Percentiles rank a stretch among this genome's conserved stretches.
Conservation (phyloP, 1,284 basidiomycete species). For the Rhodotorula glutinis region DNA sequence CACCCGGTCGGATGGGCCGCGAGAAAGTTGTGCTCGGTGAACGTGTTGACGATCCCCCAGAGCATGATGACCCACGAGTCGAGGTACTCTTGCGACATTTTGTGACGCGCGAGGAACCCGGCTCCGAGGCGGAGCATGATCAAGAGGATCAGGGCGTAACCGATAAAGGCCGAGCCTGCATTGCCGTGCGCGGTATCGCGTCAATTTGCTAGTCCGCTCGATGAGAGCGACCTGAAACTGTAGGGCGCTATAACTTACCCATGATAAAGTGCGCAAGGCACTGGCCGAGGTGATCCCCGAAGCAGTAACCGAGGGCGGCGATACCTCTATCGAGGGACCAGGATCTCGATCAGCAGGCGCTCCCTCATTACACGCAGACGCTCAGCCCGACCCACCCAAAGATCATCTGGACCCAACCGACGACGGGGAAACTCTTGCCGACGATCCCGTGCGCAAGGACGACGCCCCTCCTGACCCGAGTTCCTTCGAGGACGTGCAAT, state of each 20-base stretch:
- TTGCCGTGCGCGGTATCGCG: too few species aligned
- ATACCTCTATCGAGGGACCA: slow-evolving; percentile 48
- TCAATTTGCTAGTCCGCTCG: too few species aligned
- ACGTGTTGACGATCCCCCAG: slow-evolving; percentile 71
- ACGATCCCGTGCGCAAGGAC: slow-evolving; percentile 73
- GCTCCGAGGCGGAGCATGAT: slow-evolving; percentile 79
- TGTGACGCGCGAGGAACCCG: slow-evolving; percentile 64
- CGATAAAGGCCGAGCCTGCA: slow-evolving; percentile 54
- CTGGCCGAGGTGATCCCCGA: slow-evolving; percentile 62
- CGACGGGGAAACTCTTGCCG: slow-evolving; percentile 77
- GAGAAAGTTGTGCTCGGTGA: slow-evolving; percentile 62
- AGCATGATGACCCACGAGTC: slow-evolving; percentile 67
- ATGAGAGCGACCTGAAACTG: too few species aligned
- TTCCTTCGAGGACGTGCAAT: slow-evolving; percentile 76
- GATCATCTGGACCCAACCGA: slow-evolving; percentile 77
- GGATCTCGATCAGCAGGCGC: too few species aligned
- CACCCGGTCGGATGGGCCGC: slow-evolving; percentile 18
- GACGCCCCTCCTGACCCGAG: slow-evolving; percentile 67
- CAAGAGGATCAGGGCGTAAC: slow-evolving; percentile 78
- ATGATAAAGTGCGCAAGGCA: slow-evolving; percentile 76
- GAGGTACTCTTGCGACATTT: slow-evolving; percentile 73
- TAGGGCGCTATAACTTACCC: too few species aligned
- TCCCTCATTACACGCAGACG: background rate
- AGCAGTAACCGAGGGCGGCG: slow-evolving; percentile 68
- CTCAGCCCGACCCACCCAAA: slow-evolving; percentile 44